phyloP scores from a whole-genome alignment of 345 rosid species.

The Luvunga scandens region DNA sequence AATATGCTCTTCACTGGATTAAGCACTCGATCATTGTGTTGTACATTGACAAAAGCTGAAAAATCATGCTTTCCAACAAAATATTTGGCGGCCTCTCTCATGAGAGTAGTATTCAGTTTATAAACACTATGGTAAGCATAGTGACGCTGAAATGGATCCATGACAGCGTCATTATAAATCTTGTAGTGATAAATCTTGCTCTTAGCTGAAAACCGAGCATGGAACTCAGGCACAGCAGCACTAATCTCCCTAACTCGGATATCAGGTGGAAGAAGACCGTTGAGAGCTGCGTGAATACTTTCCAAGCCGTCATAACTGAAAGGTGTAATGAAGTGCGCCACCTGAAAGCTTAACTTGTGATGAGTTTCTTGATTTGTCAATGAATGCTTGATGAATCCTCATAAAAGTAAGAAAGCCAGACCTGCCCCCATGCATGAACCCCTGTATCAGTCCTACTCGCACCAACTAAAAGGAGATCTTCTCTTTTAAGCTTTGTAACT shows the following conservation, averaged over 20 bases:
- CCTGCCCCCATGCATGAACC: slow-evolving; percentile 99
- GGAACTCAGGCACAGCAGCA: slow-evolving; percentile 72
- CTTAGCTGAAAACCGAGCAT: slow-evolving; percentile 75
- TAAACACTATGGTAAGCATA: slow-evolving; percentile 61
- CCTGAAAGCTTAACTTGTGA: slow-evolving; percentile 45
- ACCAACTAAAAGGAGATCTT: slow-evolving; percentile 69
- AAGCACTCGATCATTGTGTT: slow-evolving; percentile 59
- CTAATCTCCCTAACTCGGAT: slow-evolving; percentile 80
- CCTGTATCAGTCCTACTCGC: slow-evolving; percentile 92
- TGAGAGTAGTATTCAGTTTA: slow-evolving; percentile 52
- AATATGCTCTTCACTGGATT: slow-evolving; percentile 70
- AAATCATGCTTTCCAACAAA: slow-evolving; percentile 75
- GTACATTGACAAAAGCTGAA: slow-evolving; percentile 85
- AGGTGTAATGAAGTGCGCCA: slow-evolving; percentile 89
- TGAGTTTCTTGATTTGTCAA: slow-evolving; percentile 23
- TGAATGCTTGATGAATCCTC: slow-evolving; percentile 11
- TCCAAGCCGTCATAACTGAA: slow-evolving; percentile 71
- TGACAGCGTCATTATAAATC: slow-evolving; percentile 66
- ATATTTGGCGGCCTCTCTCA: slow-evolving; percentile 69
- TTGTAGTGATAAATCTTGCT: slow-evolving; percentile 81
- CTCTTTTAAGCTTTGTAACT: slow-evolving; percentile 63
- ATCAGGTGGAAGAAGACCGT: slow-evolving; percentile 82
- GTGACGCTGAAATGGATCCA: slow-evolving; percentile 81
- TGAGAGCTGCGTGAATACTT: slow-evolving; percentile 65
- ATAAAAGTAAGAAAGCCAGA: slow-evolving; percentile 30